A percentile compares a stretch with the other conserved stretches of the same genome.
Evolutionary conservation across 192 early-diverging fungal species (phyloP).

Genomic region (Martensiomyces pterosporus): DNA sequence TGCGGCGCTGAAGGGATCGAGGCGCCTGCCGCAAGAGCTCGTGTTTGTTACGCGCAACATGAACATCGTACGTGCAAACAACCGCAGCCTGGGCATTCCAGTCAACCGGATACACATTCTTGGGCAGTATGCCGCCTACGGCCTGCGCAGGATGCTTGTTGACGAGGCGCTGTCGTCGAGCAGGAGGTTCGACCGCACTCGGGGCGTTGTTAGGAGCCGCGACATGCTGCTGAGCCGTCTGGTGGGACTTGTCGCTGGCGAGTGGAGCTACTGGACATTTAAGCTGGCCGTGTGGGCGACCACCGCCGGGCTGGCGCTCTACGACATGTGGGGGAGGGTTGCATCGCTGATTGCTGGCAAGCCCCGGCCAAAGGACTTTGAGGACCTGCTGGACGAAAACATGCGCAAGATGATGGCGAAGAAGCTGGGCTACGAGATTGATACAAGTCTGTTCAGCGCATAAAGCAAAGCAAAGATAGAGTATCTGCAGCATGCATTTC

Average conservation of each 20-base stretch:
- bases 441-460: constrained; percentile 70
- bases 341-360: constrained; percentile 15
- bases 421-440: constrained; percentile 75
- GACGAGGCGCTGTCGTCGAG: constrained; percentile 20
- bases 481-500: too few relatives aligned
- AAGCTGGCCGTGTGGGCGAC: constrained; percentile 45
- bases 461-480: too few relatives aligned
- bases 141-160: constrained; percentile 47
- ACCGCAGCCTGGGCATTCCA: constrained; percentile 77
- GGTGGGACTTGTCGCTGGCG: constrained; percentile 8
- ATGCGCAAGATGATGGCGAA: constrained; percentile 64
- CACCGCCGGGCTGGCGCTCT: constrained; percentile 37
- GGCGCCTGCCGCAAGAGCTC: constrained; percentile 76
- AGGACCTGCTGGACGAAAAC: constrained; percentile 68
- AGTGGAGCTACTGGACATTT: constrained; percentile 44
- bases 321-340: constrained; percentile 25
- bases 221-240: constrained; percentile 11
- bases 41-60: constrained; percentile 89
- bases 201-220: constrained; percentile 15
- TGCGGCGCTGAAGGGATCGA: constrained; percentile 66
- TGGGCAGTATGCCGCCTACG: constrained; percentile 70
- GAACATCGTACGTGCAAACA: constrained; percentile 81
- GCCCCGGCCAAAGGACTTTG: constrained; percentile 53
- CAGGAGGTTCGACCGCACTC: constrained; percentile 9
- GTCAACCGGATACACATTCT: constrained; percentile 87